Conservation (phyloP, 176 grass and related monocot genomes). For the Oryza nivara region DNA sequence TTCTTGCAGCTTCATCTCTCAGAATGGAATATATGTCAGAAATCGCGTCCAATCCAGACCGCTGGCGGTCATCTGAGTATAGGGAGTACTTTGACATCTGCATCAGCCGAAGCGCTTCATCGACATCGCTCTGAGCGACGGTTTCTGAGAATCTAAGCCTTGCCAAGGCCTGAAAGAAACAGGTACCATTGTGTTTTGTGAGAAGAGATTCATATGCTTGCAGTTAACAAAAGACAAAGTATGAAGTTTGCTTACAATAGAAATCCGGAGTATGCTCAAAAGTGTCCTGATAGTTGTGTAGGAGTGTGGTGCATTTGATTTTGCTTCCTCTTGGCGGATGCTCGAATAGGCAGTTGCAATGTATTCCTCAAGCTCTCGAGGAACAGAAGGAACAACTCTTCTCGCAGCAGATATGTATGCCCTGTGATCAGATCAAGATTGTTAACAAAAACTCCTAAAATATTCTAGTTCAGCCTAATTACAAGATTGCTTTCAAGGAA, state of each 20-base stretch:
- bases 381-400: conserved; percentile 81
- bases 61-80: conserved; percentile 89
- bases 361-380: conserved; percentile 92
- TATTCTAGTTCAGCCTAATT: neutral
- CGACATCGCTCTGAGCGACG: conserved; percentile 87
- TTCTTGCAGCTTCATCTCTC: conserved; percentile 91
- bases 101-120: conserved; percentile 92
- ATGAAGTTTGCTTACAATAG: conserved; percentile 74
- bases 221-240: neutral
- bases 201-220: neutral
- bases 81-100: conserved; percentile 98
- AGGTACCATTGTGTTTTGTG: neutral
- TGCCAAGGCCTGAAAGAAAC: conserved; percentile 74
- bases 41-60: conserved; percentile 92
- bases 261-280: conserved; percentile 95
- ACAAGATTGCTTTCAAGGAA: neutral
- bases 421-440: conserved; percentile 54
- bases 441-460: conserved; percentile 19
- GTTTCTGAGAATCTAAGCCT: conserved; percentile 93
- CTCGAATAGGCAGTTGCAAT: conserved; percentile 96
- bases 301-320: conserved; percentile 96
- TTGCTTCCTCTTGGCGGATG: conserved; percentile 99
- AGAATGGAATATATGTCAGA: conserved; percentile 98
- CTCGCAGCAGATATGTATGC: conserved; percentile 98
- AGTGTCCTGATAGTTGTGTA: conserved; percentile 97